Percentiles rank a stretch among this genome's conserved stretches.
phyloP scores from a whole-genome alignment of 1,284 basidiomycete species.

The Apiotrichum domesticum region DNA sequence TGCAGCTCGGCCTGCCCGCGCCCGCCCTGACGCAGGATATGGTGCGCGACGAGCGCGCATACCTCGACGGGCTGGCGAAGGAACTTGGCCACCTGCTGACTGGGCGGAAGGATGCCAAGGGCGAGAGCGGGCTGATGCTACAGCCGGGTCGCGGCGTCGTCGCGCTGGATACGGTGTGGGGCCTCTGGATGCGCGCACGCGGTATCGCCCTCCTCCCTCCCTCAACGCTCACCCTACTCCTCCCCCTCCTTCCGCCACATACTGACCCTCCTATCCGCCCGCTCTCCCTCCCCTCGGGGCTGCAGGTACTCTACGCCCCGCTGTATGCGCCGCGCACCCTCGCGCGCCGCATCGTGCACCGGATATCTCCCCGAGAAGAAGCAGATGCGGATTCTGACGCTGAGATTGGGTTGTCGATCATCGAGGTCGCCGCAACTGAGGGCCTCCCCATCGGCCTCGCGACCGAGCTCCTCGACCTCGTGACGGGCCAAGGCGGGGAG shows the following conservation, averaged over 20 bases:
- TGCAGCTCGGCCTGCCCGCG: slow-evolving; percentile 68
- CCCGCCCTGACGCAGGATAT: slow-evolving; percentile 84
- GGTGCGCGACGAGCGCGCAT: slow-evolving; percentile 73
- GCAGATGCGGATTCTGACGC: slow-evolving; percentile 30
- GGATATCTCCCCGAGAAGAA: slow-evolving; percentile 47
- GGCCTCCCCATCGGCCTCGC: slow-evolving; percentile 63
- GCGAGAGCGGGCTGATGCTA: slow-evolving; percentile 37
- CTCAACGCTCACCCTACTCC: slow-evolving; percentile 65
- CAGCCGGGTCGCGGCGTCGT: slow-evolving; percentile 57
- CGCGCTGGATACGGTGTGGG: slow-evolving; percentile 92
- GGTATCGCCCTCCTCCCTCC: slow-evolving; percentile 91
- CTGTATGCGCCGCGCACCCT: slow-evolving; percentile 62
- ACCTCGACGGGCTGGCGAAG: slow-evolving; percentile 72
- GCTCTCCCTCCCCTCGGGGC: slow-evolving; percentile 64
- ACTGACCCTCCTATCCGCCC: slow-evolving; percentile 64
- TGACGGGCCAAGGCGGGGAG: slow-evolving; percentile 4
- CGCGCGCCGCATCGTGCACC: slow-evolving; percentile 56
- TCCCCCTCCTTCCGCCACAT: slow-evolving; percentile 61
- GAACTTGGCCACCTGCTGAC: slow-evolving; percentile 71
- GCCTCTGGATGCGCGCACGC: slow-evolving; percentile 90
- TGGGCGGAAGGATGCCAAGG: slow-evolving; percentile 23
- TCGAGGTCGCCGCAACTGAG: slow-evolving; percentile 64
- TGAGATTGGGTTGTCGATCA: slow-evolving; percentile 35
- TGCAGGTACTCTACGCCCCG: slow-evolving; percentile 79
- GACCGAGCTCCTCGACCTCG: slow-evolving; percentile 63